phyloP scores from a whole-genome alignment of 768 basidiomycete species.

The Psilocybe cubensis region DNA sequence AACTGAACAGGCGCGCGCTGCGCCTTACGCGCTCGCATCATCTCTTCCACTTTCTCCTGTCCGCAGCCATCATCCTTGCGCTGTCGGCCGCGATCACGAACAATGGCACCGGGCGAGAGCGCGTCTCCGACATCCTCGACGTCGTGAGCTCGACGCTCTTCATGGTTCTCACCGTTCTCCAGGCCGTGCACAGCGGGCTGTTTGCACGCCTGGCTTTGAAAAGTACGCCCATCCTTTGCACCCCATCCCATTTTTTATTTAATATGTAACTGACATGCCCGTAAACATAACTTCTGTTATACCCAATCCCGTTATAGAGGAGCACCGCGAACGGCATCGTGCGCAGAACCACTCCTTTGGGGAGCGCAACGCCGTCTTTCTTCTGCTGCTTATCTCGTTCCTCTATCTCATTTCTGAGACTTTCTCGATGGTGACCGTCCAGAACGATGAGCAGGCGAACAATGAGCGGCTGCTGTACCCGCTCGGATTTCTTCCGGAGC shows the following conservation, averaged over 20 bases:
- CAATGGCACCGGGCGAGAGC: background rate
- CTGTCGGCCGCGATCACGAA: background rate
- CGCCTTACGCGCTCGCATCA: background rate
- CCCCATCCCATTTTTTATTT: background rate
- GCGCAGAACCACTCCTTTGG: conserved; percentile 22
- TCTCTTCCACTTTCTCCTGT: background rate
- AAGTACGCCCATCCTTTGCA: conserved; percentile 12
- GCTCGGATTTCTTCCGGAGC: conserved; percentile 38
- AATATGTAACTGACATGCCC: no score
- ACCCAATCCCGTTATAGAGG: background rate
- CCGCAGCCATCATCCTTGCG: conserved; percentile 1
- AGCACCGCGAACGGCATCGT: background rate
- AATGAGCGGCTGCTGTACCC: conserved; percentile 45
- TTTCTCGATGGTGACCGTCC: conserved; percentile 36
- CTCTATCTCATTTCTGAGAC: conserved; percentile 39
- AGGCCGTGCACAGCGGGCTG: conserved; percentile 31
- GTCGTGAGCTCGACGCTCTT: conserved; percentile 37
- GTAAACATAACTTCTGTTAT: no score
- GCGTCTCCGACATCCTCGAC: conserved; percentile 20
- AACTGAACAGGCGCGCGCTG: background rate
- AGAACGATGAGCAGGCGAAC: conserved; percentile 22
- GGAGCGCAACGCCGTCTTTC: conserved; percentile 28
- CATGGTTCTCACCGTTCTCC: conserved; percentile 36
- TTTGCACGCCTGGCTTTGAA: conserved; percentile 23
- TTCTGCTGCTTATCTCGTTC: conserved; percentile 34